Evolutionary conservation across 768 basidiomycete species (phyloP).

Genomic region (Mycena indigotica): DNA sequence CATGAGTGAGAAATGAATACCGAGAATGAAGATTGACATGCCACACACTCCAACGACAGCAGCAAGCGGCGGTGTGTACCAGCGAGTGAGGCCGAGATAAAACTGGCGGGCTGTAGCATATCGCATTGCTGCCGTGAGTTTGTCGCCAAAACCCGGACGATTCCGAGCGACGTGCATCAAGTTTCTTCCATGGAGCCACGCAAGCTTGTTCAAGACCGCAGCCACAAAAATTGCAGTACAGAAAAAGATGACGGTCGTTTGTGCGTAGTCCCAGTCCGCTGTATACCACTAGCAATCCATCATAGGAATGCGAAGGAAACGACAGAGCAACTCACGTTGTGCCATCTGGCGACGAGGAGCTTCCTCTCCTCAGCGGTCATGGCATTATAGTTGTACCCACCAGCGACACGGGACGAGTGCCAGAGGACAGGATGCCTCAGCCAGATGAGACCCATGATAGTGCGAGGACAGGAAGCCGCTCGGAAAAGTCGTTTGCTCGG

Average conservation of each 20-base stretch:
- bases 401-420: constrained; percentile 29
- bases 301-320: no score
- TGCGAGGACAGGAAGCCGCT: neutral
- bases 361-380: constrained; percentile 27
- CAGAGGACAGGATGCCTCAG: constrained; percentile 34
- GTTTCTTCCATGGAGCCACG: constrained; percentile 5
- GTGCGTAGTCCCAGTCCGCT: constrained; percentile 36
- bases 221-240: constrained; percentile 27
- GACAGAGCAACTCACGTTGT: constrained; percentile 25
- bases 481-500: neutral
- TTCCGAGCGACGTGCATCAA: neutral
- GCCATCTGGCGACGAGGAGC: constrained; percentile 28
- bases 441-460: neutral
- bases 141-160: constrained; percentile 14
- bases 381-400: constrained; percentile 23
- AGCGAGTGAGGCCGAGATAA: constrained; percentile 21
- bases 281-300: constrained; percentile 27
- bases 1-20: constrained; percentile 10
- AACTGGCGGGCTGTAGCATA: constrained; percentile 29
- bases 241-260: constrained; percentile 33
- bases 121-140: constrained; percentile 21
- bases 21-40: constrained; percentile 28
- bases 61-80: constrained; percentile 35
- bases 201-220: constrained; percentile 16
- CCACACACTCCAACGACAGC: constrained; percentile 26